A percentile compares a stretch with the other conserved stretches of the same genome.
These are phyloP conservation scores for Eutypa lata DNA, from an alignment of 2,329 filamentous ascomycete species.

Conservation along the genomic window DNA sequence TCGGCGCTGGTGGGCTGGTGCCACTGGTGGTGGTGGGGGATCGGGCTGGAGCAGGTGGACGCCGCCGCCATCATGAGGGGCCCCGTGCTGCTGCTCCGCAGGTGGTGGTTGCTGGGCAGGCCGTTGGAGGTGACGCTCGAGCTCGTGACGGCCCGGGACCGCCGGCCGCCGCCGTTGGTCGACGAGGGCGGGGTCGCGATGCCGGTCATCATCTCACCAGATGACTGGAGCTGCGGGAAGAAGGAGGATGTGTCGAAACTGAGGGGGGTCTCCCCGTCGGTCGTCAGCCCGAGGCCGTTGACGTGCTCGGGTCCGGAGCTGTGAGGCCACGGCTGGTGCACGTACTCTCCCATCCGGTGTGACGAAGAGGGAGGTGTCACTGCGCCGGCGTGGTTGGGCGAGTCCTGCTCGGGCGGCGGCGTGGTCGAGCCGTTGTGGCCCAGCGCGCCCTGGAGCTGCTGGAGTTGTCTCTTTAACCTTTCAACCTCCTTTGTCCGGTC, in stretches of 20 bases:
- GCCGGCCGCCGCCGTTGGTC: conserved; percentile 11
- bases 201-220: conserved; percentile 22
- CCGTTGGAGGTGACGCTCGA: conserved; percentile 12
- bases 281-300: conserved; percentile 23
- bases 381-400: conserved; percentile 16
- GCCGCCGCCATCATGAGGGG: conserved; percentile 18
- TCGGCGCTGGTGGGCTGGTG: conserved; percentile 17
- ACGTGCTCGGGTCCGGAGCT: conserved; percentile 19
- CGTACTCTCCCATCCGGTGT: conserved; percentile 23
- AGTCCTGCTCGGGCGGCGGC: conserved; percentile 26
- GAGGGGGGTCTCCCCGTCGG: conserved; percentile 22
- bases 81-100: conserved; percentile 26
- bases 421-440: conserved; percentile 22
- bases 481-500: conserved; percentile 31
- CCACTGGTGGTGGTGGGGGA: conserved; percentile 23
- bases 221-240: conserved; percentile 19
- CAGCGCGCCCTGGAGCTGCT: conserved; percentile 27
- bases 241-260: conserved; percentile 21
- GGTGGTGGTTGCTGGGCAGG: conserved; percentile 20
- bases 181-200: conserved; percentile 14
- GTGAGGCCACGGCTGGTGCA: conserved; percentile 24
- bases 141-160: conserved; percentile 20
- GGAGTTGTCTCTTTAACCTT: conserved; percentile 30
- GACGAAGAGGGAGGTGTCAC: conserved; percentile 16
- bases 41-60: conserved; percentile 21